Evolutionary conservation across 495 filamentous ascomycete species (phyloP), one percentile per base, ranked within the genome.

Genomic region (Acidomyces sp.): DNA sequence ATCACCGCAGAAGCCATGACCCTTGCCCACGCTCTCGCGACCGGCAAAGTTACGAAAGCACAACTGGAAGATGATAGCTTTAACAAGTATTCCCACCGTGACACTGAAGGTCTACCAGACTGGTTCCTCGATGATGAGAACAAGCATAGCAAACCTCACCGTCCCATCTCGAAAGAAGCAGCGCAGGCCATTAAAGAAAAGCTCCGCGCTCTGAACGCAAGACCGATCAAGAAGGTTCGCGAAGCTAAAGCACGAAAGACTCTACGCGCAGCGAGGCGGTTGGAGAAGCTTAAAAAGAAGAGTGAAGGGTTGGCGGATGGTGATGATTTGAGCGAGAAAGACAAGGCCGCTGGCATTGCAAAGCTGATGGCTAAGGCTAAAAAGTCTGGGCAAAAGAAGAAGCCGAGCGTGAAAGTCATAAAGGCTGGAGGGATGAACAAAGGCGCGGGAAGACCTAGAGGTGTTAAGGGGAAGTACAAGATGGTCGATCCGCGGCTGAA

Each of bases 1-100:
- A 90, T 96, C 51, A 99, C 90, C 6, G 90, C 87, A 15, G 92
- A 99, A 66, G 90, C 90, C 43, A 99, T 99, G 90, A 85, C 85
- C 6, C 70, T 99, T n/a, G 90, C 90, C 2, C 90, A 96, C 41
- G 72, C 82, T 53, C 74, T 99, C 42, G 90, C 85, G 17, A 79
- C 77, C 0, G 92, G 92, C 17, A 69, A 90, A 53, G 87, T 78
- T 56, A 80, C 78, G 7, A 75, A 70, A 17, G 55, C 75, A 35
- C 82, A 93, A 53, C 60, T 94, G 1, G 59, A 87, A 20, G 92
- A 99, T 55, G 88, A 95, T 38, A 77, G 76, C 25, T 99, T 85
- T 71, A 94, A 92, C 67, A 87, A 87, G 53, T 82, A 78, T 53
- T 70, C 85, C 10, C 85, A 93, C 69, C 84, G 84, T 28, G 87